Conservation (phyloP, 495 filamentous ascomycete genomes). For the Xylaria cubensis region DNA sequence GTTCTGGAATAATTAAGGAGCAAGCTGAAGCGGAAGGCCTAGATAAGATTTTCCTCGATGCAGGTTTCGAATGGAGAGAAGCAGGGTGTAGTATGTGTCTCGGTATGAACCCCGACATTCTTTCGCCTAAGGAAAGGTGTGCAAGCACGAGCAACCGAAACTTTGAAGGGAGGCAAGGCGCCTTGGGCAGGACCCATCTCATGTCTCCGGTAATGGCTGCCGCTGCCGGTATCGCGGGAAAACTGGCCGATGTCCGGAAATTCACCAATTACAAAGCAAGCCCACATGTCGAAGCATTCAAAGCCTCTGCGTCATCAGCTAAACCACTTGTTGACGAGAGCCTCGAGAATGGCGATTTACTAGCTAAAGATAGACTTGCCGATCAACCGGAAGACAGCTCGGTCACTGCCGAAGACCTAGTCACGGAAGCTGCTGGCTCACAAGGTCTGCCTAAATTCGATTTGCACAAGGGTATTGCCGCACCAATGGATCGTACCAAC, state of each 20-base stretch:
- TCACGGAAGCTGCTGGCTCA: slow-evolving; percentile 57
- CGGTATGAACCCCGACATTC: slow-evolving; percentile 98
- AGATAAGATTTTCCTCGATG: slow-evolving; percentile 87
- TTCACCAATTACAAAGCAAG: slow-evolving; percentile 66
- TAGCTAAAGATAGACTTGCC: slow-evolving; percentile 73
- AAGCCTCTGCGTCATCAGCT: slow-evolving; percentile 38
- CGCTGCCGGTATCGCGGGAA: slow-evolving; percentile 86
- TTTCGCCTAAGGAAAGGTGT: slow-evolving; percentile 92
- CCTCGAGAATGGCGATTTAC: slow-evolving; percentile 69
- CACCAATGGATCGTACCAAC: slow-evolving; percentile 85
- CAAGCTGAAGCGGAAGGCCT: slow-evolving; percentile 92
- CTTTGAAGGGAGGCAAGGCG: slow-evolving; percentile 96
- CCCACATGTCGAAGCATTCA: slow-evolving; percentile 53
- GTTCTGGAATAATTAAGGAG: slow-evolving; percentile 92
- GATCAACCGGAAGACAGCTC: slow-evolving; percentile 78
- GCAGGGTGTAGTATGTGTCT: slow-evolving; percentile 98
- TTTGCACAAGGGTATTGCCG: slow-evolving; percentile 83
- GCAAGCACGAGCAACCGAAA: slow-evolving; percentile 97
- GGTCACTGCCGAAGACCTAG: slow-evolving; percentile 63
- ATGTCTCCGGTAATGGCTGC: slow-evolving; percentile 98
- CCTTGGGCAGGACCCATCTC: slow-evolving; percentile 89
- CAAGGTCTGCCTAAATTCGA: slow-evolving; percentile 83
- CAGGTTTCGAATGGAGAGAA: slow-evolving; percentile 97
- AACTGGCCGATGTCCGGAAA: slow-evolving; percentile 88
- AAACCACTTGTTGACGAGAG: slow-evolving; percentile 73